phyloP scores from a whole-genome alignment of 805 yeast genomes.

The Zygotorulaspora danielsina region DNA sequence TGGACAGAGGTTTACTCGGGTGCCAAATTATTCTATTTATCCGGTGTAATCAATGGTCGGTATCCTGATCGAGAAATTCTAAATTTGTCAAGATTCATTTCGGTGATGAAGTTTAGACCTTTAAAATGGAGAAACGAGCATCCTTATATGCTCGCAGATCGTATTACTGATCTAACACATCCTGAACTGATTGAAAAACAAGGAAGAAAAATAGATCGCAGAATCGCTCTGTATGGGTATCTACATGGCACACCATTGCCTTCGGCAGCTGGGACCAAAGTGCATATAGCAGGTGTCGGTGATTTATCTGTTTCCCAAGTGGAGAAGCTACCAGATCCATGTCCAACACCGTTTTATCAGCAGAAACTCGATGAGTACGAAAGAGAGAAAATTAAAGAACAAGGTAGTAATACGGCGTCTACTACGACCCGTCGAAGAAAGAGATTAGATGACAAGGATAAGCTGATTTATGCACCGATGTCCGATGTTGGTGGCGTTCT shows the following conservation, averaged over 20 bases:
- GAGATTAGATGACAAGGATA: constrained; percentile 89
- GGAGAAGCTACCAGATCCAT: constrained; percentile 95
- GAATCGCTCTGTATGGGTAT: constrained; percentile 88
- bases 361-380: constrained; percentile 79
- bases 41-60: constrained; percentile 95
- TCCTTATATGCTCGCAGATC: constrained; percentile 86
- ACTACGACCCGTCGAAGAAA: constrained; percentile 77
- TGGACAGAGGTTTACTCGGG: constrained; percentile 99
- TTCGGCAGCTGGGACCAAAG: constrained; percentile 54
- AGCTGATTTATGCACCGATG: constrained; percentile 97
- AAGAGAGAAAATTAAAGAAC: constrained; percentile 68
- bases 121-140: constrained; percentile 98
- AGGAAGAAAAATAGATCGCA: constrained; percentile 81
- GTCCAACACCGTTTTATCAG: constrained; percentile 93
- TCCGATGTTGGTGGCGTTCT: constrained; percentile 98
- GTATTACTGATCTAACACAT: constrained; percentile 91
- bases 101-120: constrained; percentile 99
- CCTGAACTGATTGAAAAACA: constrained; percentile 68
- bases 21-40: constrained; percentile 88
- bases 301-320: constrained; percentile 71
- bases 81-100: constrained; percentile 84
- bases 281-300: constrained; percentile 95
- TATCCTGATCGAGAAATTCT: constrained; percentile 96
- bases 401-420: constrained; percentile 51
- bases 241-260: constrained; percentile 90